Evolutionary conservation across 2,329 filamentous ascomycete species (phyloP), one percentile per base, ranked within the genome.

Genomic region (Paraphaeosphaeria sporulosa): DNA sequence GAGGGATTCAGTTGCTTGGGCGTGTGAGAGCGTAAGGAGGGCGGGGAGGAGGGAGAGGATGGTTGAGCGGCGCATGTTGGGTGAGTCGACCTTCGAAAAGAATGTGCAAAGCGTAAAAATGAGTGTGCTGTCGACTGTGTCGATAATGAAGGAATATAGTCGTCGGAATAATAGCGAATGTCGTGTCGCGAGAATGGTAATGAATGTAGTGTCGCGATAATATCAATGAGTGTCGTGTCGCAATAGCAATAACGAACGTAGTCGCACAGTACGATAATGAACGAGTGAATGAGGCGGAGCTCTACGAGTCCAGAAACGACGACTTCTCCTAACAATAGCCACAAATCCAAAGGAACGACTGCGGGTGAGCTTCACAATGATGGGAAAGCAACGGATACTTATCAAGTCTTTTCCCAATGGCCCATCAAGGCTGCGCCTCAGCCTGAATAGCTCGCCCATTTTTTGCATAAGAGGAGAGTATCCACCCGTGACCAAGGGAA

Each of bases 1-100:
- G 21, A 71, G 60, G 0, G 62, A 53, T 32, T 61, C 58, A 27
- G 61, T 59, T 34, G 56, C 23, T n/a, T 54, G 53, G 58, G 62
- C 7, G 44, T 58, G 42, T 42, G 38, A n/a, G 43, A 55, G 17
- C 44, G 48, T 3, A 60, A 51, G 17, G 10, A 57, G 47, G 12
- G 58, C 52, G 34, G 57, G 44, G 9, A 60, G 25, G 19, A 59
- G 38, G 34, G 61, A 27, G 38, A 55, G 23, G 12, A 32, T 42
- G 43, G 43, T 23, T 50, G 50, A 51, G 43, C n/a, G 27, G 12
- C 50, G 57, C 57, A 59, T 58, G 6, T 25, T 57, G 46, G 27
- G 34, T 19, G 12, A 27, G 25, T 21, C 40, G 15, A 12, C 6
- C 42, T 19, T 44, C 12, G 8, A 19, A 12, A 44, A 12, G 48